Evolutionary conservation across 768 basidiomycete genomes (phyloP).

Genomic region (Kwoniella sp.): DNA sequence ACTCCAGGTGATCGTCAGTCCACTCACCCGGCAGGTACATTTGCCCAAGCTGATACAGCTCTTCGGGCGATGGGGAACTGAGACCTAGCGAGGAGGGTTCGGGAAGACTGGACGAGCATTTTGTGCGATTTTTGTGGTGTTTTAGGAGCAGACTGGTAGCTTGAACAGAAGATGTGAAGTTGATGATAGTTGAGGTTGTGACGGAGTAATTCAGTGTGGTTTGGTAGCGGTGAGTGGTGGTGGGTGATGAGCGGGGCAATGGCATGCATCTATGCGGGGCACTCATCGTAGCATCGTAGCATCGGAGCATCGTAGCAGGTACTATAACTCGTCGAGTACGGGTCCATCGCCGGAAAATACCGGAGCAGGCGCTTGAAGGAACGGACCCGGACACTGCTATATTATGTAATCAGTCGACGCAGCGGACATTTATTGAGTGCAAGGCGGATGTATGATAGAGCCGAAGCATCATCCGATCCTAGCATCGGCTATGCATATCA

Average conservation of each 20-base stretch:
- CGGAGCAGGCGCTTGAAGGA: background rate
- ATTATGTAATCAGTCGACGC: no score
- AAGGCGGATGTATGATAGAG: no score
- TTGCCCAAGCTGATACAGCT: slow-evolving; percentile 46
- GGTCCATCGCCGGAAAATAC: background rate
- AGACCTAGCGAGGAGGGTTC: slow-evolving; percentile 19
- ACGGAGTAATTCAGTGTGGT: background rate
- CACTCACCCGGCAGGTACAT: slow-evolving; percentile 52
- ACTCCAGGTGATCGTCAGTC: no score
- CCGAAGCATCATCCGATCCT: no score
- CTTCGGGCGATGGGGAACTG: slow-evolving; percentile 25
- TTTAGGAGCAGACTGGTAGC: background rate
- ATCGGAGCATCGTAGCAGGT: background rate
- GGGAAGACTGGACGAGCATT: slow-evolving; percentile 24
- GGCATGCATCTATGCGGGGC: slow-evolving; percentile 3
- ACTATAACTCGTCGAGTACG: no score
- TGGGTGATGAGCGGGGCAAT: slow-evolving; percentile 5
- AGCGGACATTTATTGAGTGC: no score
- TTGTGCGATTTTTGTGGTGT: background rate
- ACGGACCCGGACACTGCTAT: no score
- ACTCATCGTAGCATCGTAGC: background rate
- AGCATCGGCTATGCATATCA: no score
- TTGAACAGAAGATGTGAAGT: background rate
- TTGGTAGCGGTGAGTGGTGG: background rate
- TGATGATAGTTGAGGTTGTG: background rate